phyloP scores from a whole-genome alignment of 495 filamentous ascomycete species.

The Penicillium malachiteum region DNA sequence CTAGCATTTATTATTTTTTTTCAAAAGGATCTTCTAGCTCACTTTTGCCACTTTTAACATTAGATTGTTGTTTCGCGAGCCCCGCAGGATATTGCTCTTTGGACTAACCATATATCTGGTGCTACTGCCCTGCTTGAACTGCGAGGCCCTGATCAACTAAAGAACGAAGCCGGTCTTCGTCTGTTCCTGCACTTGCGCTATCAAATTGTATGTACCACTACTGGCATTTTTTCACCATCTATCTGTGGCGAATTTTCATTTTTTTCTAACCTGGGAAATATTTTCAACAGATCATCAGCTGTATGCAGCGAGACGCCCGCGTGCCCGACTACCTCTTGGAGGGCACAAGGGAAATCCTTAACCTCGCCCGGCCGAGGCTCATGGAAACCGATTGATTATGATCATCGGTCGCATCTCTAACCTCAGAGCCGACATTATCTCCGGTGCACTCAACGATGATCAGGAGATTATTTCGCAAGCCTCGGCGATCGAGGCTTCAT shows the following conservation, averaged over 20 bases:
- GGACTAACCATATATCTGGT: conserved; percentile 60
- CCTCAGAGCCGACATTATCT: conserved; percentile 45
- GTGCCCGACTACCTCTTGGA: conserved; percentile 38
- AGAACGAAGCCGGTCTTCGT: conserved; percentile 51
- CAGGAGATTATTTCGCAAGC: conserved; percentile 46
- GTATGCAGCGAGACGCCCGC: conserved; percentile 35
- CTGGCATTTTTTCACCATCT: neutral
- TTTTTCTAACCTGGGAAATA: neutral
- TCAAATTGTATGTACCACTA: conserved; percentile 41
- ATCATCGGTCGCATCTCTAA: conserved; percentile 44
- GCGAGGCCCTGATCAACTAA: conserved; percentile 56
- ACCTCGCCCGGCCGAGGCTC: conserved; percentile 36
- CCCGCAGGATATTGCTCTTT: conserved; percentile 47
- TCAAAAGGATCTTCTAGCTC: conserved; percentile 1
- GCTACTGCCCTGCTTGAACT: conserved; percentile 56
- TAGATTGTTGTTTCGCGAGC: conserved; percentile 50
- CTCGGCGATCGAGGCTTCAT: conserved; percentile 50
- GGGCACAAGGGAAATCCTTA: conserved; percentile 34
- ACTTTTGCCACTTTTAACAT: conserved; percentile 10
- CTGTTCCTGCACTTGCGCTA: conserved; percentile 59
- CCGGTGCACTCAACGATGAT: conserved; percentile 33
- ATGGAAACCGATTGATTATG: conserved; percentile 37
- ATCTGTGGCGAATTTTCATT: neutral
- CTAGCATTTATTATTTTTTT: neutral
- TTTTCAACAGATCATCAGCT: conserved; percentile 36